phyloP scores from a whole-genome alignment of 257 asterid species.

The Jacaranda copaia region DNA sequence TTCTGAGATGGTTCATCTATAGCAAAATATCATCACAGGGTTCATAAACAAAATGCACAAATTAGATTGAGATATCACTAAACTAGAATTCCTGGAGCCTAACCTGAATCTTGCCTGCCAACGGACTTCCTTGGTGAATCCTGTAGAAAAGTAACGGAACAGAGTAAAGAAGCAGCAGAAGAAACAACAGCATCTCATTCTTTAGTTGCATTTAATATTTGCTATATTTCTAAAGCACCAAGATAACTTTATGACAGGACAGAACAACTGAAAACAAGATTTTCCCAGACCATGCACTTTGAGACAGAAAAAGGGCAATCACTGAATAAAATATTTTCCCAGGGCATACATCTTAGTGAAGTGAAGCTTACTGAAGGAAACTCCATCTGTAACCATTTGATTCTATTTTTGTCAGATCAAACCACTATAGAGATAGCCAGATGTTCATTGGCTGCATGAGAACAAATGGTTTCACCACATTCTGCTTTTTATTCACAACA shows the following conservation, averaged over 20 bases:
- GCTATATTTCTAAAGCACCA: not conserved
- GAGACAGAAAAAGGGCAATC: too few species aligned
- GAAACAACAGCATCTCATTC: not conserved
- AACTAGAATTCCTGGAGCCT: conserved; percentile 20
- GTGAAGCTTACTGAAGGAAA: too few species aligned
- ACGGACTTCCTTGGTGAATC: conserved; percentile 65
- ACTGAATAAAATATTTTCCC: too few species aligned
- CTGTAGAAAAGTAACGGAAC: conserved; percentile 36
- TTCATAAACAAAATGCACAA: conserved; percentile 35
- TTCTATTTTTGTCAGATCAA: not conserved
- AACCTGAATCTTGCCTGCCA: conserved; percentile 66
- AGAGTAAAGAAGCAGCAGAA: conserved; percentile 34
- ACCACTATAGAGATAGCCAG: not conserved
- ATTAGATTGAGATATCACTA: conserved; percentile 23
- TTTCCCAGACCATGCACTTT: not conserved
- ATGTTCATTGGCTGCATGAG: not conserved
- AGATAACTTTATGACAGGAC: not conserved
- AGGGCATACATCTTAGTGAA: too few species aligned
- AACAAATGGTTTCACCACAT: not conserved
- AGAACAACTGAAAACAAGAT: not conserved
- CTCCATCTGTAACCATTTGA: not conserved
- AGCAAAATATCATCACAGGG: conserved; percentile 37
- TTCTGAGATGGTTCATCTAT: conserved; percentile 74
- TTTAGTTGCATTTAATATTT: not conserved
- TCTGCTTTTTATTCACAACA: not conserved